Conservation (phyloP, 1,139 yeast species). For the Lodderomyces oxycetoniae region DNA sequence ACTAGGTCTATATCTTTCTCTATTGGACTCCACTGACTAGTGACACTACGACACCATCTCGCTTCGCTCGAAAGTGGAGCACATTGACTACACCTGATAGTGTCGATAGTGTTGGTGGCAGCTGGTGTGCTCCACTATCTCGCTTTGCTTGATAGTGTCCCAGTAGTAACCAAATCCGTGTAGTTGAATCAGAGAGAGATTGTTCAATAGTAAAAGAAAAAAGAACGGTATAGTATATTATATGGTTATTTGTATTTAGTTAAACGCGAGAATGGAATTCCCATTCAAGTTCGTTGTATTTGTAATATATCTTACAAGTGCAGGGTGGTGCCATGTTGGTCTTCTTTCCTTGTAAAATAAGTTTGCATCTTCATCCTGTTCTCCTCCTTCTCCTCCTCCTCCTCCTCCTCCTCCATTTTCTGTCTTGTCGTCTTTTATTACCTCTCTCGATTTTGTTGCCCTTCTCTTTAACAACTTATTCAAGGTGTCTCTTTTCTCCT, state of each 20-base stretch:
- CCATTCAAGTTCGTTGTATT: conserved; percentile 19
- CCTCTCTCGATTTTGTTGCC: conserved; percentile 60
- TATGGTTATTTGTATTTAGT: conserved; percentile 9
- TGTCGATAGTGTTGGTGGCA: too few species aligned
- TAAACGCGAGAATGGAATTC: conserved; percentile 19
- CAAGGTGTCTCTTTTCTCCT: conserved; percentile 87
- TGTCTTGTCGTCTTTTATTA: conserved; percentile 26
- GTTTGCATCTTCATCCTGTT: conserved; percentile 25
- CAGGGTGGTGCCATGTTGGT: conserved; percentile 34
- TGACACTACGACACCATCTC: too few species aligned
- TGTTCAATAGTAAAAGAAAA: too few species aligned
- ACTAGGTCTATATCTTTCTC: too few species aligned
- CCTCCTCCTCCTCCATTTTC: conserved; percentile 34
- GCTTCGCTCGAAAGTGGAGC: too few species aligned
- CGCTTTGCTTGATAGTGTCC: too few species aligned
- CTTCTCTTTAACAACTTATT: conserved; percentile 80
- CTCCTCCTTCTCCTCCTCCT: conserved; percentile 33
- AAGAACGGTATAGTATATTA: too few species aligned
- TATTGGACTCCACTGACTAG: too few species aligned
- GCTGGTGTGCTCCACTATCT: too few species aligned
- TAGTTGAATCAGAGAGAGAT: too few species aligned
- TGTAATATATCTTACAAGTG: conserved; percentile 25
- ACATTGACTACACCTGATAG: too few species aligned
- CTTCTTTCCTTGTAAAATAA: conserved; percentile 29
- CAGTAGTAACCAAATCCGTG: too few species aligned